phyloP scores from a whole-genome alignment of 2,329 filamentous ascomycete species.

The Fusarium pilosicola region DNA sequence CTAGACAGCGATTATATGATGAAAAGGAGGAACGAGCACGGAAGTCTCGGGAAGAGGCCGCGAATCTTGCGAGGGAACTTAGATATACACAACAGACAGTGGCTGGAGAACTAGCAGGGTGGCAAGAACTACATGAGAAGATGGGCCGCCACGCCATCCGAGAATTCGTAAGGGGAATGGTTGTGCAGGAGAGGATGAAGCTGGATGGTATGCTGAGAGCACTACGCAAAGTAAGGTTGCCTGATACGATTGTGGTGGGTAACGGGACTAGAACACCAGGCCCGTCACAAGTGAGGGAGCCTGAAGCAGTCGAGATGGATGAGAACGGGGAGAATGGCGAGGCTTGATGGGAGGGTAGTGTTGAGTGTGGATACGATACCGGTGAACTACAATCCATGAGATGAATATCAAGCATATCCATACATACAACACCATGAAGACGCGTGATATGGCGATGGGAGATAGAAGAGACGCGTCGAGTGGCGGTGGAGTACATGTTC shows the following conservation, averaged over 20 bases:
- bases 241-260: slow-evolving; percentile 10
- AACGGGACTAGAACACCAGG: slow-evolving; percentile 29
- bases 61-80: slow-evolving; percentile 81
- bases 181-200: slow-evolving; percentile 82
- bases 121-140: slow-evolving; percentile 88
- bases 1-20: slow-evolving; percentile 80
- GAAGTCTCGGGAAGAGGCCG: slow-evolving; percentile 75
- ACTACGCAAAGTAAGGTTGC: slow-evolving; percentile 67
- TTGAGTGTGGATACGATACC: slow-evolving; percentile 32
- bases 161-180: slow-evolving; percentile 79
- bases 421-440: slow-evolving; percentile 36
- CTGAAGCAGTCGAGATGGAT: slow-evolving; percentile 24
- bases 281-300: slow-evolving; percentile 26
- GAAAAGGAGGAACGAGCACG: slow-evolving; percentile 85
- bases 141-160: slow-evolving; percentile 79
- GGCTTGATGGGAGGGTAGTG: slow-evolving; percentile 22
- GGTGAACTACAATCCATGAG: slow-evolving; percentile 3
- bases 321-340: slow-evolving; percentile 31
- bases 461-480: slow-evolving; percentile 33
- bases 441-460: slow-evolving; percentile 37
- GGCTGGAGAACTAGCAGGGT: slow-evolving; percentile 88
- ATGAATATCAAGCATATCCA: slow-evolving; percentile 9
- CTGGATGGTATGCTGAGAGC: slow-evolving; percentile 84
- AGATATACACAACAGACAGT: slow-evolving; percentile 94
- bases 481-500: slow-evolving; percentile 17